phyloP scores from a whole-genome alignment of 768 basidiomycete species.

The Leucogyrophana mollusca region DNA sequence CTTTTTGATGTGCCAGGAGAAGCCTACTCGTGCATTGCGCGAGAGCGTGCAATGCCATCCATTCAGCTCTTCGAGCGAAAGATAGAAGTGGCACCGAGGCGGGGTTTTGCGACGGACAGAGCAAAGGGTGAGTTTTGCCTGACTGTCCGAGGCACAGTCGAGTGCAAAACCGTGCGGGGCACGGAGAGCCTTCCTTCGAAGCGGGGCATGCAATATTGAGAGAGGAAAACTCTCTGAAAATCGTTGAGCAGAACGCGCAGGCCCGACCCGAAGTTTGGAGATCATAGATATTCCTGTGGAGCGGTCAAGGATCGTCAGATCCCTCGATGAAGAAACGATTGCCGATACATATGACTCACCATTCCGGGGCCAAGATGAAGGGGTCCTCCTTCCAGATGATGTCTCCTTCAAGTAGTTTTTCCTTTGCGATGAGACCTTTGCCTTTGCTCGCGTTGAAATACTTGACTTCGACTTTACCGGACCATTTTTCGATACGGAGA shows the following conservation, averaged over 20 bases:
- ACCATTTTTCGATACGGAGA: slow-evolving; percentile 64
- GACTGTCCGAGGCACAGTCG: slow-evolving; percentile 73
- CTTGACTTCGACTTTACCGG: slow-evolving; percentile 60
- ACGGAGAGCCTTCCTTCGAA: slow-evolving; percentile 32
- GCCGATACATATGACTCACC: slow-evolving; percentile 40
- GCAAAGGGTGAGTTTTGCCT: slow-evolving; percentile 60
- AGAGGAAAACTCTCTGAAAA: slow-evolving; percentile 41
- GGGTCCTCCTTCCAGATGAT: slow-evolving; percentile 86
- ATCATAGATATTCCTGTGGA: slow-evolving; percentile 73
- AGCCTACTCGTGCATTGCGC: slow-evolving; percentile 64
- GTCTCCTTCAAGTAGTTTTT: slow-evolving; percentile 68
- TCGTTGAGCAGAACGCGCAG: slow-evolving; percentile 76
- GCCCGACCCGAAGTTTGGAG: slow-evolving; percentile 57
- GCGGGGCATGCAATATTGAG: slow-evolving; percentile 53
- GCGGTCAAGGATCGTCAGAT: slow-evolving; percentile 3
- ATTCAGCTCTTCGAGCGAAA: slow-evolving; percentile 57
- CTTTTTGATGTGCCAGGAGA: slow-evolving; percentile 52
- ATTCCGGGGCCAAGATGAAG: slow-evolving; percentile 78
- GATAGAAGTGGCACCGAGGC: slow-evolving; percentile 57
- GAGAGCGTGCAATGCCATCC: slow-evolving; percentile 74
- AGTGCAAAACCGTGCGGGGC: slow-evolving; percentile 75
- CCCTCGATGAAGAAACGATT: background rate
- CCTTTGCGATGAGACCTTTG: slow-evolving; percentile 77
- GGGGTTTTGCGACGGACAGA: slow-evolving; percentile 78
- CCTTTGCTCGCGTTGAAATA: slow-evolving; percentile 73